Evolutionary conservation across 2,329 filamentous ascomycete genomes (phyloP).

Genomic region (Xenoacremonium recifei): DNA sequence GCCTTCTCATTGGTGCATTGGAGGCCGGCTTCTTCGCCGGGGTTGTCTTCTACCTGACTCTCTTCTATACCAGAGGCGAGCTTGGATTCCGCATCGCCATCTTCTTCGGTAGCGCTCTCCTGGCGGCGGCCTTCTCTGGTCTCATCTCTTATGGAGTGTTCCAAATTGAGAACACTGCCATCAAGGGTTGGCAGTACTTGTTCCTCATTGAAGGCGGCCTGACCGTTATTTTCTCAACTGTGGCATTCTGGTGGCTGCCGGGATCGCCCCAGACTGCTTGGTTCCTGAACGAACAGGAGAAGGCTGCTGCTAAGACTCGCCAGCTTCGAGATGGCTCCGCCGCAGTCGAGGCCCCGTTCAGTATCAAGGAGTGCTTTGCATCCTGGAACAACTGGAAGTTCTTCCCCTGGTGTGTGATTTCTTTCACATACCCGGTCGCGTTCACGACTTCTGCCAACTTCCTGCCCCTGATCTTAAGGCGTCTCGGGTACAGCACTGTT

Average conservation of each 20-base stretch:
- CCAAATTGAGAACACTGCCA: conserved; percentile 45
- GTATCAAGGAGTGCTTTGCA: conserved; percentile 38
- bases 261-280: conserved; percentile 41
- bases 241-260: conserved; percentile 22
- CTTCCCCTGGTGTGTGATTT: conserved; percentile 42
- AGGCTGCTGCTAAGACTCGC: conserved; percentile 36
- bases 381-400: conserved; percentile 39
- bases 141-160: conserved; percentile 60
- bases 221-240: conserved; percentile 17
- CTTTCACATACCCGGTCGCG: conserved; percentile 47
- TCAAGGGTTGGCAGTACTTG: conserved; percentile 60
- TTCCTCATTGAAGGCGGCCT: conserved; percentile 63
- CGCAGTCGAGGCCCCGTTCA: conserved; percentile 35
- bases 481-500: conserved; percentile 41
- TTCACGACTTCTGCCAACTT: conserved; percentile 39
- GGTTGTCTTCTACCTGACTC: conserved; percentile 41
- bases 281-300: conserved; percentile 40
- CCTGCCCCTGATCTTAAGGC: conserved; percentile 44
- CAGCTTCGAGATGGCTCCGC: conserved; percentile 42
- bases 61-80: conserved; percentile 62
- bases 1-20: conserved; percentile 38
- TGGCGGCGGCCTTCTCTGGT: conserved; percentile 66
- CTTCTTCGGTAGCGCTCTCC: conserved; percentile 56
- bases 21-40: conserved; percentile 52
- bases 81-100: conserved; percentile 59